Conservation (phyloP, 176 grass and related monocot species). For the Leersia perrieri region DNA sequence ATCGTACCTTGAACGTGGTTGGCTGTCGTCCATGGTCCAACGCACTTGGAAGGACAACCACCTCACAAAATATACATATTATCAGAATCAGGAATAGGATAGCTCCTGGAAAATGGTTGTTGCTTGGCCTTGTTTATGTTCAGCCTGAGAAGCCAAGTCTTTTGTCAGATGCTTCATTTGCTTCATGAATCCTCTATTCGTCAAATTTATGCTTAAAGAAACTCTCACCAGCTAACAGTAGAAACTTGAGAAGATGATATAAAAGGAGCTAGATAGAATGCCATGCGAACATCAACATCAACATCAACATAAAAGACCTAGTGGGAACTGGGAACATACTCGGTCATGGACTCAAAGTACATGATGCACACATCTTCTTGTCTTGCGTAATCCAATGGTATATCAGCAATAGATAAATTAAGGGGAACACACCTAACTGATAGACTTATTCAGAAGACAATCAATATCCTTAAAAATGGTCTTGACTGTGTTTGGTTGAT, state of each 20-base stretch:
- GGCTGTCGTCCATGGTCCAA: not conserved
- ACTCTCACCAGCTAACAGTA: not conserved
- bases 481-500: not conserved
- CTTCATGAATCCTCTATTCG: constrained; percentile 1
- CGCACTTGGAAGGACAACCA: not conserved
- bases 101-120: not conserved
- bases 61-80: not conserved
- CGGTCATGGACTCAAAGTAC: not conserved
- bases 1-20: not conserved
- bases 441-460: not conserved
- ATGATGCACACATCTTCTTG: not conserved
- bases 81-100: not conserved
- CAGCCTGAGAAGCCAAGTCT: constrained; percentile 17
- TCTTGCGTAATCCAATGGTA: not conserved
- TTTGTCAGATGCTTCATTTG: constrained; percentile 10
- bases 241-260: not conserved
- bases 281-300: not conserved
- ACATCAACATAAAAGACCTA: not conserved
- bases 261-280: not conserved
- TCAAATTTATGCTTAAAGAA: constrained; percentile 21
- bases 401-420: not conserved
- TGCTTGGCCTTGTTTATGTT: constrained; percentile 5
- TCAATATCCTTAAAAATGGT: not conserved
- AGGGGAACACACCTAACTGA: not conserved
- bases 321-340: not conserved